A percentile compares a stretch with the other conserved stretches of the same genome.
Evolutionary conservation across 345 rosid genomes (phyloP).

Genomic region (Garcia nutans): DNA sequence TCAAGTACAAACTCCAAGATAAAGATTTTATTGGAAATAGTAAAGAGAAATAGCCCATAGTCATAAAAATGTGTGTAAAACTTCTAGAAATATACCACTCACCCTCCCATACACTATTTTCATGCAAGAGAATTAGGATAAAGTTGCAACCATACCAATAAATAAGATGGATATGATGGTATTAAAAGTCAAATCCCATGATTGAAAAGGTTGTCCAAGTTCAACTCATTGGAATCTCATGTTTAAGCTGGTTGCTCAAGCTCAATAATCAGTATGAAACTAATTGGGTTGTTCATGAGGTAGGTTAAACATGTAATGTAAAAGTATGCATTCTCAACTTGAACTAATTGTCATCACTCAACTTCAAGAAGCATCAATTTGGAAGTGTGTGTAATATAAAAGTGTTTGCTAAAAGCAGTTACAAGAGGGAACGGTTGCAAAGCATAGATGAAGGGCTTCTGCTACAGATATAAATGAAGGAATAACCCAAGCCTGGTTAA

Average conservation of each 20-base stretch:
- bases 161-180: neutral
- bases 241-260: neutral
- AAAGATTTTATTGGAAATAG: neutral
- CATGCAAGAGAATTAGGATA: neutral
- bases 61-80: neutral
- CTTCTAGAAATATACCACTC: neutral
- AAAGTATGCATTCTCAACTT: neutral
- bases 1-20: neutral
- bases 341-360: neutral
- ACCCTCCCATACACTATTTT: neutral
- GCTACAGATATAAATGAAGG: neutral
- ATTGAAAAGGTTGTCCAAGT: neutral
- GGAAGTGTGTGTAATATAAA: neutral
- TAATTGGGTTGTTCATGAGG: neutral
- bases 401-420: neutral
- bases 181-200: neutral
- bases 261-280: neutral
- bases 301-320: neutral
- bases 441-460: neutral
- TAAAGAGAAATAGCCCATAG: neutral
- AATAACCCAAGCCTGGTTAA: neutral
- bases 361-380: neutral
- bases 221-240: neutral
- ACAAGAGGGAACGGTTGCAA: neutral
- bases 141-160: neutral